Evolutionary conservation across 208 protist genomes (phyloP).

Genomic region (Herpetomonas tarakana): DNA sequence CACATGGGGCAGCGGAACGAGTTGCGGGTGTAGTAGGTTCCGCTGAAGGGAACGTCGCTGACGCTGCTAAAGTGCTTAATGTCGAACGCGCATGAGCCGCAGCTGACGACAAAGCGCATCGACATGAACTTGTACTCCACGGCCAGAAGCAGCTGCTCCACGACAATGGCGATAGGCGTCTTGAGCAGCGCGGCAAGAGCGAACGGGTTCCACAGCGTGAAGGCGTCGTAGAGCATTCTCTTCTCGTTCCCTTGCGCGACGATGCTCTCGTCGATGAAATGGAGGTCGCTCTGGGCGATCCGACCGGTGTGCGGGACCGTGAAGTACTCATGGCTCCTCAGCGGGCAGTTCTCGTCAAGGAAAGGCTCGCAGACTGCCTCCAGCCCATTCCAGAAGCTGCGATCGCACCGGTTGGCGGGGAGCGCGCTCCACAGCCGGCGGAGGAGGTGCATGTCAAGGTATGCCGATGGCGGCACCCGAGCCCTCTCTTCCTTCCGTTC

Average conservation of each 20-base stretch:
- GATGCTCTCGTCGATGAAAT: constrained; percentile 23
- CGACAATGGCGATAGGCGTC: constrained; percentile 43
- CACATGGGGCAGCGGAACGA: constrained; percentile 73
- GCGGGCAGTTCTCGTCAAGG: constrained; percentile 32
- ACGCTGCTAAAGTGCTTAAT: constrained; percentile 50
- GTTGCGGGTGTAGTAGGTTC: constrained; percentile 67
- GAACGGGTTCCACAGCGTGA: constrained; percentile 78
- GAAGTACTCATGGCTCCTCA: constrained; percentile 54
- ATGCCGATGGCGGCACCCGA: not conserved
- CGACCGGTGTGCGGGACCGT: constrained; percentile 34
- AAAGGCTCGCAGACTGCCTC: constrained; percentile 53
- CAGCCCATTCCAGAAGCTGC: constrained; percentile 57
- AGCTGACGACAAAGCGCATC: constrained; percentile 64
- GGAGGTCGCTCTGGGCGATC: constrained; percentile 25
- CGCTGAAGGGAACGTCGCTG: constrained; percentile 57
- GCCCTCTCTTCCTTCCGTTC: too few species aligned
- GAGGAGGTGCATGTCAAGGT: constrained; percentile 30
- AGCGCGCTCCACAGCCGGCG: constrained; percentile 48
- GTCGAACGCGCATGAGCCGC: constrained; percentile 76
- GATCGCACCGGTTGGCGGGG: constrained; percentile 44
- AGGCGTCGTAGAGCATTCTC: constrained; percentile 49
- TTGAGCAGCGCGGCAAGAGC: constrained; percentile 52
- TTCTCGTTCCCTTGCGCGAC: constrained; percentile 43
- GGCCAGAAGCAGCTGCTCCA: constrained; percentile 75
- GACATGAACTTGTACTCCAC: constrained; percentile 55